Conservation (phyloP, 129 eudicot genomes). For the Oenanthe sinensis region DNA sequence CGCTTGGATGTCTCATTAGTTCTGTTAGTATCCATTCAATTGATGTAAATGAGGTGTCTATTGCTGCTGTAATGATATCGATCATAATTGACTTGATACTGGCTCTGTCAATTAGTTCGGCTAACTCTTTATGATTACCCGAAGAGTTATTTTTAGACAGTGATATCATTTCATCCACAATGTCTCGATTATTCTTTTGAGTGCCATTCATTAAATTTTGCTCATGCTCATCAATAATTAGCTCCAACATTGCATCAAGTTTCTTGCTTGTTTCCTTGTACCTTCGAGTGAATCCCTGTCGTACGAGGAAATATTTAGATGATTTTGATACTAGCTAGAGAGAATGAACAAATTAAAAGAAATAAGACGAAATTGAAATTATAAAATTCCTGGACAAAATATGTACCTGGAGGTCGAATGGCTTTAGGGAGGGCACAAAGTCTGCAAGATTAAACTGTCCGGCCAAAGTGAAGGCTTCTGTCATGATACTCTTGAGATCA, state of each 20-base stretch:
- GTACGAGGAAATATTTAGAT: background rate
- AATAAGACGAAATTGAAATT: too few relatives aligned
- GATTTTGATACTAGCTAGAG: background rate
- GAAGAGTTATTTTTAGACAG: background rate
- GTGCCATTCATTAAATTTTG: background rate
- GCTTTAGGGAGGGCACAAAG: background rate
- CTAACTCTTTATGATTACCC: background rate
- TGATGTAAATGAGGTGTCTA: background rate
- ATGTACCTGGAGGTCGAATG: background rate
- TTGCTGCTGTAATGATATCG: background rate
- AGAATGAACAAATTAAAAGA: too few relatives aligned
- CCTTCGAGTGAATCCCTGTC: background rate
- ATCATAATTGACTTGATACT: background rate
- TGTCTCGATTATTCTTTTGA: background rate
- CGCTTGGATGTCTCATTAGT: background rate
- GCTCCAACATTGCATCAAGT: conserved; percentile 1
- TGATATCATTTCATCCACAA: background rate
- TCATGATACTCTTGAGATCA: background rate
- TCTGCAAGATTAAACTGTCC: conserved; percentile 1
- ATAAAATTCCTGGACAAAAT: too few relatives aligned
- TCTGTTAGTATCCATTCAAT: background rate
- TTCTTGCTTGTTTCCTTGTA: background rate
- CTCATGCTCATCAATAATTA: conserved; percentile 1
- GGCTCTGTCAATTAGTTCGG: background rate
- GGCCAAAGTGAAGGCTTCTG: background rate